These are phyloP conservation scores for Wickerhamiella spandovensis DNA, from an alignment of 805 yeast genomes.

Conservation along the genomic window DNA sequence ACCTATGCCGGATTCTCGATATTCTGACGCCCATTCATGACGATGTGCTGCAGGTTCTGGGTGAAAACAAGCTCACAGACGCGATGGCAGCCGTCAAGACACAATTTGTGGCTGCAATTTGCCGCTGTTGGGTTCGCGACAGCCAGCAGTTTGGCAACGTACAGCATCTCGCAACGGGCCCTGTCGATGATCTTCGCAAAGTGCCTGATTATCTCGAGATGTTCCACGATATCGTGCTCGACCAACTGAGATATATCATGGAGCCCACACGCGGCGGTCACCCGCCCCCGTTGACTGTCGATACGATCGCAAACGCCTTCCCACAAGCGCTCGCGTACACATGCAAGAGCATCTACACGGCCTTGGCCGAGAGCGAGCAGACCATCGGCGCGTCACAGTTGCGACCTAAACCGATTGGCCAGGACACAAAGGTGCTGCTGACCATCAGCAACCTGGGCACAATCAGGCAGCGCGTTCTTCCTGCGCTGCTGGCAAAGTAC, in stretches of 20 bases:
- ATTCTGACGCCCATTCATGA: constrained; percentile 31
- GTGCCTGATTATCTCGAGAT: constrained; percentile 27
- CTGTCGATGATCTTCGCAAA: constrained; percentile 25
- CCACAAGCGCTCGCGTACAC: constrained; percentile 11
- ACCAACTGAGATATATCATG: constrained; percentile 9
- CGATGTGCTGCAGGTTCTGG: constrained; percentile 24
- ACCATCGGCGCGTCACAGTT: constrained; percentile 28
- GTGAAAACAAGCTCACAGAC: constrained; percentile 2
- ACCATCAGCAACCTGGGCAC: constrained; percentile 42
- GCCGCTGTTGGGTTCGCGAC: constrained; percentile 41
- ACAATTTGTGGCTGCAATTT: constrained; percentile 34
- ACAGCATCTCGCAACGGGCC: constrained; percentile 30
- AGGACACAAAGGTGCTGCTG: constrained; percentile 37
- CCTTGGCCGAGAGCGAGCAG: constrained; percentile 15
- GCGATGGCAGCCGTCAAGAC: constrained; percentile 24
- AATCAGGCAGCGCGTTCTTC: constrained; percentile 33
- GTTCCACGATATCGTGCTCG: constrained; percentile 25
- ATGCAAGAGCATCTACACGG: constrained; percentile 10
- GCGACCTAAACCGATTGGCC: constrained; percentile 31
- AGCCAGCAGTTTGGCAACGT: constrained; percentile 25
- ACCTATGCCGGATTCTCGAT: constrained; percentile 34
- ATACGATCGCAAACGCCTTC: constrained; percentile 5
- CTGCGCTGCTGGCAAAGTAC: constrained; percentile 25
- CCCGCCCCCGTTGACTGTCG: constrained; percentile 3
- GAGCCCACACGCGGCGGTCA: constrained; percentile 11